These are phyloP conservation scores for Penicillium concentricum DNA, from an alignment of 2,329 filamentous ascomycete genomes.

Conservation along the genomic window DNA sequence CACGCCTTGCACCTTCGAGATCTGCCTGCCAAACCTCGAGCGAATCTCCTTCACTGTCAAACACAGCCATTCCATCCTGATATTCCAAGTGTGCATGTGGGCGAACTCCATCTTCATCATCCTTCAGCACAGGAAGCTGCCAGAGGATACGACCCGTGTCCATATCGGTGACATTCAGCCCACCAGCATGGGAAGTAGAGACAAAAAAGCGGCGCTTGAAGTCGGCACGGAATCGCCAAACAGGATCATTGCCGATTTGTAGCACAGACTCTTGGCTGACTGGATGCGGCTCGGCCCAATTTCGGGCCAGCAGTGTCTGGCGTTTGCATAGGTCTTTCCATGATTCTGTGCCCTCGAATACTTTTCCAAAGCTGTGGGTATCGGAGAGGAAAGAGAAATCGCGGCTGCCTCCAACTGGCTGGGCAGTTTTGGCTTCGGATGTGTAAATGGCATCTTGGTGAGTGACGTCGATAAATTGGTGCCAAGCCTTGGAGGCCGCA, in stretches of 20 bases:
- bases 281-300: conserved; percentile 39
- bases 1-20: conserved; percentile 33
- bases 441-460: conserved; percentile 46
- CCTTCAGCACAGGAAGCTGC: conserved; percentile 31
- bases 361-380: conserved; percentile 31
- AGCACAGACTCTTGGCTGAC: conserved; percentile 41
- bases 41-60: conserved; percentile 46
- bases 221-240: conserved; percentile 50
- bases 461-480: conserved; percentile 44
- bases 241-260: conserved; percentile 41
- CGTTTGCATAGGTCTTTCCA: conserved; percentile 49
- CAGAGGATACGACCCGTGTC: conserved; percentile 45
- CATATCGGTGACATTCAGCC: conserved; percentile 49
- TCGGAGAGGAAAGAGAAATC: conserved; percentile 33
- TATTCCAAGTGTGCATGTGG: conserved; percentile 51
- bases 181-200: conserved; percentile 48
- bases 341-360: conserved; percentile 35
- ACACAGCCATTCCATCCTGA: conserved; percentile 47
- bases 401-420: conserved; percentile 25
- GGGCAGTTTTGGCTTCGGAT: conserved; percentile 31
- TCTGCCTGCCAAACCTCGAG: conserved; percentile 49
- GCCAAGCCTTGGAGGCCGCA: conserved; percentile 38
- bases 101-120: conserved; percentile 36
- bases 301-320: conserved; percentile 39
- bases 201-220: conserved; percentile 49